Percentiles rank a stretch among this genome's conserved stretches.
Evolutionary conservation across 108 stramenopile genomes (phyloP).

Genomic region (Aurantiochytrium sp.): DNA sequence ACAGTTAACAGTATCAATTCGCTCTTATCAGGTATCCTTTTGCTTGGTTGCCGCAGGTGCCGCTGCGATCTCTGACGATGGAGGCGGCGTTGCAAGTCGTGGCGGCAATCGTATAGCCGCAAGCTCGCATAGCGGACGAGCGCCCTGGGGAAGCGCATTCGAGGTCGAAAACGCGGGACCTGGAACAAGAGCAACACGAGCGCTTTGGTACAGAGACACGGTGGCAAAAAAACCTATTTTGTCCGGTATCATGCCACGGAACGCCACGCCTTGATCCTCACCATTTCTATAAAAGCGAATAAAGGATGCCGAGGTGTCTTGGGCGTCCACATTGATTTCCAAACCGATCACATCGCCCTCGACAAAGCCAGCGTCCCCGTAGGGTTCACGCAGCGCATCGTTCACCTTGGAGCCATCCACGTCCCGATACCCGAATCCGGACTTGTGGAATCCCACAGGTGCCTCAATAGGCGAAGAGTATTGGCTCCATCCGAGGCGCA

Average conservation of each 20-base stretch:
- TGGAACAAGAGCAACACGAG: not conserved
- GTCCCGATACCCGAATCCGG: not conserved
- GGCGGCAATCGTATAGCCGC: not conserved
- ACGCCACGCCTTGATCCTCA: not conserved
- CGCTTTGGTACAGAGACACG: not conserved
- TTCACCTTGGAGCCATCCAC: slow-evolving; percentile 9
- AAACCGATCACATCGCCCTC: slow-evolving; percentile 4
- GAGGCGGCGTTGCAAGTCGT: no score
- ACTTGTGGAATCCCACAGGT: not conserved
- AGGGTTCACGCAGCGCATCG: not conserved
- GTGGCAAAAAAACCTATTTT: not conserved
- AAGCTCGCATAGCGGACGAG: not conserved
- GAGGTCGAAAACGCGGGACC: not conserved
- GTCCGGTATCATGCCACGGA: not conserved
- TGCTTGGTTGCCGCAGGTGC: not conserved
- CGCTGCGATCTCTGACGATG: not conserved
- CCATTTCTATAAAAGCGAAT: not conserved
- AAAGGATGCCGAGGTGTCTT: not conserved
- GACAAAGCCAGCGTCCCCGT: not conserved
- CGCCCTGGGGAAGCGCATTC: not conserved
- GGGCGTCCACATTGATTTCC: not conserved
- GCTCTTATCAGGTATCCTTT: not conserved
- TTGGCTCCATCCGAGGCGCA: not conserved
- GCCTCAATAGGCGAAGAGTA: not conserved
- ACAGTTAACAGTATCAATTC: no score